These are phyloP conservation scores for Syncephalis plumigaleata DNA, from an alignment of 371 early-diverging fungal species.

Conservation along the genomic window DNA sequence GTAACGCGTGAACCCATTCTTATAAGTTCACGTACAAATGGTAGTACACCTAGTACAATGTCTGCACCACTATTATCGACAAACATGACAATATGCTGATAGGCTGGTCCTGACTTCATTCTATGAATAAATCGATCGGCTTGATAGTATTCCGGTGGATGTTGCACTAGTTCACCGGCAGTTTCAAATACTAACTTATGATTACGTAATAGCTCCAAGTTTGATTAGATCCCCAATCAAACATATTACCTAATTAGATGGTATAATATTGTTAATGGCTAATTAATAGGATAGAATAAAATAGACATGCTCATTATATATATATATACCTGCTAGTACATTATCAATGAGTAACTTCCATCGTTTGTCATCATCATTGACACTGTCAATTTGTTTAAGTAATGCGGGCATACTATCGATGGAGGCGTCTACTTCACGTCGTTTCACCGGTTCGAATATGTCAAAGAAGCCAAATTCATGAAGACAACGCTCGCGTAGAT, in stretches of 20 bases:
- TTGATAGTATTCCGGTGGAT: conserved; percentile 19
- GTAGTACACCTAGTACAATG: conserved; percentile 41
- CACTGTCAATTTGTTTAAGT: conserved; percentile 20
- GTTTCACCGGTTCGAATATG: conserved; percentile 42
- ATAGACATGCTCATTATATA: too few relatives aligned
- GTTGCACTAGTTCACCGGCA: conserved; percentile 22
- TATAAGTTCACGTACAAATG: conserved; percentile 35
- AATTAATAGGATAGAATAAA: too few relatives aligned
- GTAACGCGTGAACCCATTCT: conserved; percentile 26
- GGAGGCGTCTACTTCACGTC: conserved; percentile 34
- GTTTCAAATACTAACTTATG: conserved; percentile 29
- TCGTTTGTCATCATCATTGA: conserved; percentile 8
- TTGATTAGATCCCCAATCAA: conserved; percentile 46
- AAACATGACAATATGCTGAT: conserved; percentile 36
- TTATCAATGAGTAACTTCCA: conserved; percentile 28
- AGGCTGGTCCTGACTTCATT: conserved; percentile 9
- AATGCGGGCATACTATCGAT: conserved; percentile 19
- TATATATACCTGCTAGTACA: conserved; percentile 41
- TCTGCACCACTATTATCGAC: conserved; percentile 60
- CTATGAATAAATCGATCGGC: conserved; percentile 12
- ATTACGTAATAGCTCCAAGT: conserved; percentile 23
- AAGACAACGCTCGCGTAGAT: conserved; percentile 56
- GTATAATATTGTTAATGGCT: too few relatives aligned
- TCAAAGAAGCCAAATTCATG: conserved; percentile 51
- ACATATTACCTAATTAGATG: conserved; percentile 39